phyloP scores from a whole-genome alignment of 306 rosid species.

The Cyclanthera cordifolia region DNA sequence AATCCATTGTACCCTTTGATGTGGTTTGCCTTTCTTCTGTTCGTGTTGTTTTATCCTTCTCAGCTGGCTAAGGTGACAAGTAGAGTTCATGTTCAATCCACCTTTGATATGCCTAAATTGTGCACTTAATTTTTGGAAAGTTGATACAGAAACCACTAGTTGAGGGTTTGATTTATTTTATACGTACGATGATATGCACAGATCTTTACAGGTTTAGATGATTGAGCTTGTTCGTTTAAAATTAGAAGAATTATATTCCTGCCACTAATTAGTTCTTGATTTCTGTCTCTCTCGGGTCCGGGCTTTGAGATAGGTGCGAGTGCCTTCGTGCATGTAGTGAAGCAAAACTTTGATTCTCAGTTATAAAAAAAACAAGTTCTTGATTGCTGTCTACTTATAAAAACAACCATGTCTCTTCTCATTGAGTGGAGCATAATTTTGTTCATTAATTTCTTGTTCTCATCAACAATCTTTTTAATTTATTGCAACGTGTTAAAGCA shows the following conservation, averaged over 20 bases:
- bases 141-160: neutral
- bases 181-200: neutral
- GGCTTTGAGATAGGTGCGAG: too few species aligned
- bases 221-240: neutral
- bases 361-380: too few species aligned
- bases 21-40: neutral
- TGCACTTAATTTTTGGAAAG: neutral
- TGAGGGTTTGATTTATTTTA: slow-evolving; percentile 3
- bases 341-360: too few species aligned
- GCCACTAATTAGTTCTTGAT: neutral
- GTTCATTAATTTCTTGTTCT: neutral
- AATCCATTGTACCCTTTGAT: neutral
- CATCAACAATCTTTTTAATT: neutral
- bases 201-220: neutral
- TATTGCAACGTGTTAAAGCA: neutral
- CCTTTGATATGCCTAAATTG: neutral
- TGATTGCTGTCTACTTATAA: too few species aligned
- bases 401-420: neutral
- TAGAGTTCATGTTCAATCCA: neutral
- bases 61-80: neutral
- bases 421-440: neutral
- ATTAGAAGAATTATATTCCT: neutral
- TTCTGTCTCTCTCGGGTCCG: too few species aligned
- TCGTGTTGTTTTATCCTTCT: neutral
- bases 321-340: too few species aligned